Percentiles rank a stretch among this genome's conserved stretches.
phyloP scores from a whole-genome alignment of 495 filamentous ascomycete species.

The Tuber aestivum region DNA sequence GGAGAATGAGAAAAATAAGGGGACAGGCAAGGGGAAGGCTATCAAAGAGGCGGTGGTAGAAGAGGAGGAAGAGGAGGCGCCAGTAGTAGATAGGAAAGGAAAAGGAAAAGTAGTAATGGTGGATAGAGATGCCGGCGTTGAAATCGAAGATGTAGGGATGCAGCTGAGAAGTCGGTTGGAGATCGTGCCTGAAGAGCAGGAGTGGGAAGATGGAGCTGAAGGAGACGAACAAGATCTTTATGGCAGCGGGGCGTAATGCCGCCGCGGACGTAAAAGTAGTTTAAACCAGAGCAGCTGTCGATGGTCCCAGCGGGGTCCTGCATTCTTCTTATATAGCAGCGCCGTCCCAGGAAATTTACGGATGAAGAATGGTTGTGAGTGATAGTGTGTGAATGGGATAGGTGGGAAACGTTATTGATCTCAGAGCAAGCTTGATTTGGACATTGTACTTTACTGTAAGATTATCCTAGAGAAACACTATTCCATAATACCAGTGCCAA shows the following conservation, averaged over 20 bases:
- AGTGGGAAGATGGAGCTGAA: slow-evolving; percentile 39
- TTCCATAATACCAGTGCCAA: not conserved
- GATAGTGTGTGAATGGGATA: not conserved
- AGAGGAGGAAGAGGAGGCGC: slow-evolving; percentile 22
- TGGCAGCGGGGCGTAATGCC: slow-evolving; percentile 17
- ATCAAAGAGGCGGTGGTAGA: slow-evolving; percentile 48
- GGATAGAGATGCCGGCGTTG: slow-evolving; percentile 9
- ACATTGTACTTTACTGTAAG: not conserved
- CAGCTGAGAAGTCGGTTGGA: slow-evolving; percentile 9
- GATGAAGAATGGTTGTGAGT: not conserved
- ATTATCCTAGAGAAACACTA: slow-evolving; percentile 1
- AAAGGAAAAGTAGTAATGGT: slow-evolving; percentile 47
- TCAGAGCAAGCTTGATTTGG: not conserved
- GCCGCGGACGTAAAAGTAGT: not conserved
- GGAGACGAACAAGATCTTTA: slow-evolving; percentile 45
- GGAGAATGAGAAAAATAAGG: slow-evolving; percentile 38
- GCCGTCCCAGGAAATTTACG: not conserved
- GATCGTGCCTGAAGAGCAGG: slow-evolving; percentile 26
- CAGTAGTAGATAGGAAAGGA: slow-evolving; percentile 43
- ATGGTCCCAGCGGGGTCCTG: not conserved
- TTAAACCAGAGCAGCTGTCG: not conserved
- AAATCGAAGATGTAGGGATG: slow-evolving; percentile 22
- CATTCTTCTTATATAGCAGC: not conserved
- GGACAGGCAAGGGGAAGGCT: slow-evolving; percentile 51
- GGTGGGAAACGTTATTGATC: not conserved